Evolutionary conservation across 192 early-diverging fungal genomes (phyloP), one percentile per base, ranked within the genome.

Genomic region (Coemansia sp.): DNA sequence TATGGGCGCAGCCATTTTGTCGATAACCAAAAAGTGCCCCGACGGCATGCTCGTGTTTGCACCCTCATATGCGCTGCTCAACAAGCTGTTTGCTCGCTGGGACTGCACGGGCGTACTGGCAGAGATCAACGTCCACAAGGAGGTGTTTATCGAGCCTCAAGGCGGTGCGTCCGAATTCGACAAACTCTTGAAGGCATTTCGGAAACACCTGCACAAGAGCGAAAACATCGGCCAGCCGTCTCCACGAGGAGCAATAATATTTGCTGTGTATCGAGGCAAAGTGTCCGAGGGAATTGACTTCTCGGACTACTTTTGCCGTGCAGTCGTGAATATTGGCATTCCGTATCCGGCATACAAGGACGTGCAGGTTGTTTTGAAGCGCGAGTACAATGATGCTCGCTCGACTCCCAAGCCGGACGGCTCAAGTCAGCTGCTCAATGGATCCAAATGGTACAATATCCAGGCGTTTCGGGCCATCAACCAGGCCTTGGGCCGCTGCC

Each of bases 381-480:
- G 64, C 14, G 59, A 68, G 41, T 83, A 82, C 60, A 83, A 85
- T 51, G 63, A 80, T 30, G 14, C 43, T 9, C 51, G 40, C 36
- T 41, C 60, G 7, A 5, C 1, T 1, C 40, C 50, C 6, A 21
- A 20, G 1, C 5, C 26, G 2, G 40, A n/a, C 42, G 31, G 40
- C 10, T 40, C 26, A 40, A 45, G 51, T 15, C 15, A 21, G 18
- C n/a, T 65, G 56, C 51, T 83, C n/a, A 61, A 46, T 21, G 84
- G 82, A 4, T 47, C 42, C 8, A 64, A 64, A 44, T 84, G 84
- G 84, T 82, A 82, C 43, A 74, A 80, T 3, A 79, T 74, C 28
- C 82, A 83, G 60, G 82, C 84, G 0, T 85, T 80, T 36, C 73
- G 84, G 0, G 84, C 84, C 3, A 55, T 80, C 15, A 85, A 83